Evolutionary conservation across 2,329 filamentous ascomycete genomes (phyloP).

Genomic region (Ceratocystis eucalypticola): DNA sequence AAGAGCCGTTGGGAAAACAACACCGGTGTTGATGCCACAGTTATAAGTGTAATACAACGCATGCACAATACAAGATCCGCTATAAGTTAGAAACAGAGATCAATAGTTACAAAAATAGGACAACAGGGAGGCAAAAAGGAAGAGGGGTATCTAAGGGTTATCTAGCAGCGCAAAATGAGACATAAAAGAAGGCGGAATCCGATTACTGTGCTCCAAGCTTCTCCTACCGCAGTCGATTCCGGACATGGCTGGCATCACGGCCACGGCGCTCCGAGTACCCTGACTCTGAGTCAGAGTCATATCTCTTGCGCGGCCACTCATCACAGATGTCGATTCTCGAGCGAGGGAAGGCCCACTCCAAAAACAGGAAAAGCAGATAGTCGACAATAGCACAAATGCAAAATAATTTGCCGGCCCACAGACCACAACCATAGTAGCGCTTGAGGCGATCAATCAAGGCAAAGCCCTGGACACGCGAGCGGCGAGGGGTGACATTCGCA

Average conservation of each 20-base stretch:
- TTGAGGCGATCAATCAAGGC: constrained; percentile 90
- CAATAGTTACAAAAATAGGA: neutral
- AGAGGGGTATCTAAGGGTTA: neutral
- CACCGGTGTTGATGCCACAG: too few species aligned
- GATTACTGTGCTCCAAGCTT: neutral
- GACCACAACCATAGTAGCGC: constrained; percentile 92
- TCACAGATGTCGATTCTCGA: constrained; percentile 77
- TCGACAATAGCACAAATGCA: constrained; percentile 90
- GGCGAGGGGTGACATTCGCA: constrained; percentile 52
- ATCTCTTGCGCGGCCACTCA: constrained; percentile 72
- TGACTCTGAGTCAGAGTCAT: constrained; percentile 16
- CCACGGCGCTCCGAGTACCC: constrained; percentile 10
- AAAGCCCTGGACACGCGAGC: constrained; percentile 65
- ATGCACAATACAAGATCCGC: neutral
- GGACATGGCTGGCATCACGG: constrained; percentile 6
- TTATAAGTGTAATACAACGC: neutral
- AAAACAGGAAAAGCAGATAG: constrained; percentile 75
- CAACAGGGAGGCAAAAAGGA: neutral
- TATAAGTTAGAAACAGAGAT: neutral
- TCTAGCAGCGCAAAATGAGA: neutral
- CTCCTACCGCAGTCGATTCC: neutral
- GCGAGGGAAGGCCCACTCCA: constrained; percentile 77
- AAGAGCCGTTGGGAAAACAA: too few species aligned
- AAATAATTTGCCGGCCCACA: constrained; percentile 96
- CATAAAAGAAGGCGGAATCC: neutral